These are phyloP conservation scores for Phytophthora brassicae DNA, from an alignment of 352 stramenopile species.

Conservation along the genomic window DNA sequence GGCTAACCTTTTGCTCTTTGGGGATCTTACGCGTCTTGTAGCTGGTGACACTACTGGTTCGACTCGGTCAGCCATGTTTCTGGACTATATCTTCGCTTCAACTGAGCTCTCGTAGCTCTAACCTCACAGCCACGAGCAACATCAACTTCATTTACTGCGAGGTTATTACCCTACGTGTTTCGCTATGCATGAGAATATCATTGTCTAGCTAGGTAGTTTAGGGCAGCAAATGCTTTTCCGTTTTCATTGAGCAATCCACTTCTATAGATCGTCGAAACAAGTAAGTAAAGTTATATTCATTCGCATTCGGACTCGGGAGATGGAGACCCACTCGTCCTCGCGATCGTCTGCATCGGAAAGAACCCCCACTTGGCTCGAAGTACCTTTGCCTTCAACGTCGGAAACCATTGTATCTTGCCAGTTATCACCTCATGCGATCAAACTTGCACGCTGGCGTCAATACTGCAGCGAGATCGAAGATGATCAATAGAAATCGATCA, in stretches of 20 bases:
- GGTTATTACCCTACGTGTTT: constrained; percentile 50
- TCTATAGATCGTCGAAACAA: constrained; percentile 52
- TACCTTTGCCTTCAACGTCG: constrained; percentile 47
- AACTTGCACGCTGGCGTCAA: constrained; percentile 63
- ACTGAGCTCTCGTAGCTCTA: constrained; percentile 9
- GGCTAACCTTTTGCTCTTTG: constrained; percentile 46
- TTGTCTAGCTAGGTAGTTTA: constrained; percentile 55
- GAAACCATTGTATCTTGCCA: constrained; percentile 66
- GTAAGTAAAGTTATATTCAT: constrained; percentile 53
- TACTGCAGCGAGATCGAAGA: constrained; percentile 42
- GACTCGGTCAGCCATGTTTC: constrained; percentile 38
- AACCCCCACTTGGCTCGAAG: constrained; percentile 52
- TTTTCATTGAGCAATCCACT: constrained; percentile 83
- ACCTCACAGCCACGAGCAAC: constrained; percentile 14
- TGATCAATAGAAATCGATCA: constrained; percentile 30
- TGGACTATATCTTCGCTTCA: constrained; percentile 42
- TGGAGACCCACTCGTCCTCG: constrained; percentile 53
- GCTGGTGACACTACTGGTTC: constrained; percentile 10
- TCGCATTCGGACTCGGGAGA: constrained; percentile 52
- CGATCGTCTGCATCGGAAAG: constrained; percentile 55
- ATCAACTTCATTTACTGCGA: constrained; percentile 24
- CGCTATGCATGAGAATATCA: constrained; percentile 60
- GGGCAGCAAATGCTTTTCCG: constrained; percentile 65
- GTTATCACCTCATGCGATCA: constrained; percentile 9
- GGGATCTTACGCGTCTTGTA: constrained; percentile 37